These are phyloP conservation scores for Flaveria trinervia DNA, from an alignment of 129 eudicot species.

Conservation along the genomic window DNA sequence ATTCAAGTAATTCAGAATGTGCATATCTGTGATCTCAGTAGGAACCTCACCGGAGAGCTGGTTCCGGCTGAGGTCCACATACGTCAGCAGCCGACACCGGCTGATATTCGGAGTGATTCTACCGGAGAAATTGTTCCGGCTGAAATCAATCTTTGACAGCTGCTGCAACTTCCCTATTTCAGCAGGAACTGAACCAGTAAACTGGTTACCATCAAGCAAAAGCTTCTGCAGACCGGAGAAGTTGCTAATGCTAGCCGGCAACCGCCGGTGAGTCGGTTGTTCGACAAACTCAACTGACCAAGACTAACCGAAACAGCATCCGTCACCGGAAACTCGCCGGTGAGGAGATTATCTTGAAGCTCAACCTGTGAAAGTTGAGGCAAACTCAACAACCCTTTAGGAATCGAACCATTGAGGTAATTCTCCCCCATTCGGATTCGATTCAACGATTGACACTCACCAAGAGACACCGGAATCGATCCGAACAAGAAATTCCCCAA, in stretches of 20 bases:
- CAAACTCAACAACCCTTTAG: conserved; percentile 69
- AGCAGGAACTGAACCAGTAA: conserved; percentile 68
- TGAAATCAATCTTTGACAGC: conserved; percentile 83
- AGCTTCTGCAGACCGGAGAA: conserved; percentile 78
- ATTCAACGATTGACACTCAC: conserved; percentile 62
- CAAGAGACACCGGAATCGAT: conserved; percentile 64
- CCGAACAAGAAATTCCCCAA: conserved; percentile 77
- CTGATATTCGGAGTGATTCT: conserved; percentile 65
- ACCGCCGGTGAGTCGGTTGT: conserved; percentile 61
- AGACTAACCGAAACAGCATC: conserved; percentile 40
- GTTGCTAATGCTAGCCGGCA: conserved; percentile 70
- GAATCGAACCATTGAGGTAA: conserved; percentile 74
- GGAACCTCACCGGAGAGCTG: conserved; percentile 79
- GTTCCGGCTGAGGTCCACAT: conserved; percentile 84
- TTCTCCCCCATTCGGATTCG: conserved; percentile 58
- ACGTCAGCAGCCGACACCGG: conserved; percentile 70
- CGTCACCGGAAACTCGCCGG: conserved; percentile 67
- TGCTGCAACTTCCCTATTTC: conserved; percentile 80
- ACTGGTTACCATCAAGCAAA: conserved; percentile 72
- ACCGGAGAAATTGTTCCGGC: conserved; percentile 65
- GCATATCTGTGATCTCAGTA: conserved; percentile 77
- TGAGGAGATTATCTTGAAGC: conserved; percentile 73
- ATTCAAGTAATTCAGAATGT: conserved; percentile 78
- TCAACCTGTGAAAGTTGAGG: conserved; percentile 75
- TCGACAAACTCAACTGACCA: conserved; percentile 74